phyloP scores from a whole-genome alignment of 2,329 filamentous ascomycete species.

The Lachnellula arida region DNA sequence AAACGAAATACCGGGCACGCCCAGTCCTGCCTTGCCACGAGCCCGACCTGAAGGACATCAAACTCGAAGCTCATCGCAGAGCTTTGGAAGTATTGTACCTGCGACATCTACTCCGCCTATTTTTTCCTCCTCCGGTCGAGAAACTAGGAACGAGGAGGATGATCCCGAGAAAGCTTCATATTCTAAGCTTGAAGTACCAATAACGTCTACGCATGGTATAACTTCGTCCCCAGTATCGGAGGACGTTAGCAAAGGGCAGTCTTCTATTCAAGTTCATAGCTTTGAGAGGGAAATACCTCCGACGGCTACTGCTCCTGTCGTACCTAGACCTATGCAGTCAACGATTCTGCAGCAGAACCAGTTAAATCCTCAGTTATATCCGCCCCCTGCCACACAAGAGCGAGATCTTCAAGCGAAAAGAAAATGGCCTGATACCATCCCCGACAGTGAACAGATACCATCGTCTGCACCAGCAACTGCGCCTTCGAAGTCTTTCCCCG shows the following conservation, averaged over 20 bases:
- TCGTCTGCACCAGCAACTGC: conserved; percentile 10
- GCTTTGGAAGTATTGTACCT: background rate
- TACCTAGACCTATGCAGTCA: background rate
- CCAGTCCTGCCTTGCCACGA: background rate
- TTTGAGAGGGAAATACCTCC: background rate
- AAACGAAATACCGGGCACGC: background rate
- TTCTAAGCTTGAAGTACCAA: background rate
- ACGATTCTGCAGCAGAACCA: background rate
- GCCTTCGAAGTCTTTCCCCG: background rate
- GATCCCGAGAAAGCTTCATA: background rate
- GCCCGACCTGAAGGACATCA: background rate
- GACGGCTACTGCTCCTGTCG: background rate
- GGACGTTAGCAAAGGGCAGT: background rate
- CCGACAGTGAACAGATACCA: conserved; percentile 1
- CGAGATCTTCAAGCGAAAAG: conserved; percentile 8
- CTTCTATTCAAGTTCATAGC: background rate
- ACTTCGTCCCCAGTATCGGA: background rate
- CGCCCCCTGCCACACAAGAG: conserved; percentile 8
- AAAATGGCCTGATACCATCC: conserved; percentile 6
- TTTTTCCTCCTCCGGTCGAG: background rate
- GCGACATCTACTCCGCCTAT: background rate
- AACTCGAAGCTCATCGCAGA: background rate
- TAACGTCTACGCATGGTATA: background rate
- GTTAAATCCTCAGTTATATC: background rate
- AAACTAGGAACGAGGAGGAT: background rate